These are phyloP conservation scores for Dactylellina haptotyla DNA, from an alignment of 2,329 filamentous ascomycete genomes.

Conservation along the genomic window DNA sequence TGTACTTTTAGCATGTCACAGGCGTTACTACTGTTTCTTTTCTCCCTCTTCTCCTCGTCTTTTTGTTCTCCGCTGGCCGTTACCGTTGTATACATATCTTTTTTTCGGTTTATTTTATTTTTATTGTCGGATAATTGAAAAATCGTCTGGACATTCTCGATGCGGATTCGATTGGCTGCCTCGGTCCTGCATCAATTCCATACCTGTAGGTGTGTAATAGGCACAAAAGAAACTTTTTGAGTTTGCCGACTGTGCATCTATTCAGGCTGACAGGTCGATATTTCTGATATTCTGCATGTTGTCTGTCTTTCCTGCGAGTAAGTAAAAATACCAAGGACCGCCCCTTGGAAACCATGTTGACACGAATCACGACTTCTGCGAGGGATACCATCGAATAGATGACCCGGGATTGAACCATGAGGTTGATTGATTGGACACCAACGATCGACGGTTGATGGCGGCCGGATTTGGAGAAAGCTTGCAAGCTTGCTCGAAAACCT, in stretches of 20 bases:
- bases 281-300: too few species aligned
- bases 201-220: too few species aligned
- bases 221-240: too few species aligned
- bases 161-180: neutral
- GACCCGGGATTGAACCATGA: slow-evolving; percentile 29
- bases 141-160: slow-evolving; percentile 3
- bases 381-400: slow-evolving; percentile 34
- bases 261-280: neutral
- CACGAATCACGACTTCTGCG: too few species aligned
- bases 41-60: neutral
- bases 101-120: neutral
- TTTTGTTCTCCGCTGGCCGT: neutral
- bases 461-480: neutral
- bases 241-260: too few species aligned
- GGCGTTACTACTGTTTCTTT: slow-evolving; percentile 19
- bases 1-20: slow-evolving; percentile 53
- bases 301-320: too few species aligned
- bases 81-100: slow-evolving; percentile 15
- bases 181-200: neutral
- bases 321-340: neutral
- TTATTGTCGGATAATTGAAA: neutral
- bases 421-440: slow-evolving; percentile 51
- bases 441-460: slow-evolving; percentile 10
- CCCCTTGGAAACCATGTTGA: neutral
- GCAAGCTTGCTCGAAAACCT: too few species aligned